A percentile compares a stretch with the other conserved stretches of the same genome.
Conservation (phyloP, 257 asterid genomes). For the Scutellaria barbata region DNA sequence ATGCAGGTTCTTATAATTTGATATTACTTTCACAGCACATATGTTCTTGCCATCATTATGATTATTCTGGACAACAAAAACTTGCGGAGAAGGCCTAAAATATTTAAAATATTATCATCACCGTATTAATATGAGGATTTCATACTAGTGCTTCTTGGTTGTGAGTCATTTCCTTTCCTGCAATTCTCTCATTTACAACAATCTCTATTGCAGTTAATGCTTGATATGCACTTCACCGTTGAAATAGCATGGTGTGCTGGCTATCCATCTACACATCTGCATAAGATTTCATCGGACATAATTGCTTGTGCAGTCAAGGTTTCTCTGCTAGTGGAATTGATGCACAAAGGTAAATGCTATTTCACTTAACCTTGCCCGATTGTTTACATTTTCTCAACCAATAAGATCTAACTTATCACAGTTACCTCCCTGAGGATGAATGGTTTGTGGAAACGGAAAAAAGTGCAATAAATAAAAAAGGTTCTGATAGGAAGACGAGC, state of each 20-base stretch:
- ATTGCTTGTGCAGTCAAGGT: constrained; percentile 93
- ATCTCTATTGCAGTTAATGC: constrained; percentile 64
- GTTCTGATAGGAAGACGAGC: constrained; percentile 77
- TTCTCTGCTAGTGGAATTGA: constrained; percentile 89
- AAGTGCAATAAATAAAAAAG: constrained; percentile 86
- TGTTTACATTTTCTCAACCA: neutral
- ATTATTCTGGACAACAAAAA: neutral
- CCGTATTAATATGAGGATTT: neutral
- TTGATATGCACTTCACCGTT: constrained; percentile 97
- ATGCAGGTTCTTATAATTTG: constrained; percentile 67
- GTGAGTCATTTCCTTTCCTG: neutral
- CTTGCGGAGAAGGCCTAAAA: neutral
- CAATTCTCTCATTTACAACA: neutral
- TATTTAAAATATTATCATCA: neutral
- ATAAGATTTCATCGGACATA: constrained; percentile 85
- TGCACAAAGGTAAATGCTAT: constrained; percentile 69
- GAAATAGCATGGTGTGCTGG: constrained; percentile 96
- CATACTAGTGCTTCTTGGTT: neutral
- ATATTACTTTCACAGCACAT: neutral
- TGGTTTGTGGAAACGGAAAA: constrained; percentile 98
- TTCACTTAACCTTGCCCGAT: neutral
- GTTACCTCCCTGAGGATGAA: constrained; percentile 91
- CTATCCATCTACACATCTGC: constrained; percentile 82
- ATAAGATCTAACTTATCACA: constrained; percentile 32
- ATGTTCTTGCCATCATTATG: neutral